Percentiles rank a stretch among this genome's conserved stretches.
Conservation (phyloP, 306 rosid species). For the Prunus davidiana region DNA sequence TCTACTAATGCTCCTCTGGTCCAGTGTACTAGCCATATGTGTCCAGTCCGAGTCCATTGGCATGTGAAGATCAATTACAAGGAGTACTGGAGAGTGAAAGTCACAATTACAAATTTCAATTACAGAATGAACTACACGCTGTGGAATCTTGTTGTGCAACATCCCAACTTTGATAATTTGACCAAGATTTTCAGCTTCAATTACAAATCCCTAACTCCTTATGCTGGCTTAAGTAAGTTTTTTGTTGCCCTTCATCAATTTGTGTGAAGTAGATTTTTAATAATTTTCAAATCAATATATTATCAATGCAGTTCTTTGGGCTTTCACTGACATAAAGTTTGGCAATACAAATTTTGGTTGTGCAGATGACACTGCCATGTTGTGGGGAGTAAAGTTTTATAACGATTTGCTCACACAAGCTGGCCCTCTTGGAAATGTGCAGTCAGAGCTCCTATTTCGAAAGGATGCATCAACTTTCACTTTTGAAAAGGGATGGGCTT, state of each 20-base stretch:
- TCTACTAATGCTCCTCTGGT: constrained; percentile 58
- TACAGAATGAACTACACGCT: constrained; percentile 89
- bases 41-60: constrained; percentile 97
- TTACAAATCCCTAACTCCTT: constrained; percentile 82
- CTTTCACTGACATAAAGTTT: not conserved
- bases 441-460: constrained; percentile 81
- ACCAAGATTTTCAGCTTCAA: constrained; percentile 86
- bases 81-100: constrained; percentile 97
- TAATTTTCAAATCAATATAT: not conserved
- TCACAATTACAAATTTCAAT: constrained; percentile 90
- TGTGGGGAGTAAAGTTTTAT: constrained; percentile 89
- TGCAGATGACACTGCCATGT: constrained; percentile 95
- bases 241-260: constrained; percentile 6
- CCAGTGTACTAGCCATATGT: constrained; percentile 94
- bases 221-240: constrained; percentile 88
- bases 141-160: constrained; percentile 97
- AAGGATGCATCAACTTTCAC: constrained; percentile 83
- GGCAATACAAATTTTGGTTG: constrained; percentile 17
- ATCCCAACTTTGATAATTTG: constrained; percentile 87
- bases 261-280: not conserved
- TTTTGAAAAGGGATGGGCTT: constrained; percentile 97
- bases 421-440: constrained; percentile 83
- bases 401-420: constrained; percentile 83
- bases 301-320: not conserved
- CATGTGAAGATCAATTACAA: constrained; percentile 96